These are phyloP conservation scores for Furcasterigmium furcatum DNA, from an alignment of 2,329 filamentous ascomycete species.

Conservation along the genomic window DNA sequence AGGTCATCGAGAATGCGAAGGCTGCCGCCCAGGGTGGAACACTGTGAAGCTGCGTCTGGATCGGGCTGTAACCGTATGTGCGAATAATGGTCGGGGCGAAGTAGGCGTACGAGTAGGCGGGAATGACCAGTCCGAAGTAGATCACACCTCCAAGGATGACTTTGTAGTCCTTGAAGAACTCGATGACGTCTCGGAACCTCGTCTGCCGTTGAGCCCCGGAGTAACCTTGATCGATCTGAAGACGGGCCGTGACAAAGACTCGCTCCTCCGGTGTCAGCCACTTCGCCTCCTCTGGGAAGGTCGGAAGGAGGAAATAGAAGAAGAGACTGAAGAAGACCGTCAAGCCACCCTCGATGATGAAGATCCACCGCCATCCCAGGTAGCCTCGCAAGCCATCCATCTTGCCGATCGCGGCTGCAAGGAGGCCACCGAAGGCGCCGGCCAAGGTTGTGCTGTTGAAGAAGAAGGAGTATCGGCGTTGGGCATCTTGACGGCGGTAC, in stretches of 20 bases:
- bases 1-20: slow-evolving; percentile 73
- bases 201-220: slow-evolving; percentile 61
- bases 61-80: slow-evolving; percentile 59
- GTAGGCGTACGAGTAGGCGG: too few species aligned
- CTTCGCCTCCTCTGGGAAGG: slow-evolving; percentile 71
- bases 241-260: slow-evolving; percentile 60
- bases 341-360: slow-evolving; percentile 70
- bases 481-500: slow-evolving; percentile 85
- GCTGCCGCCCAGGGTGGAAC: slow-evolving; percentile 63
- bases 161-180: slow-evolving; percentile 70
- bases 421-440: slow-evolving; percentile 19
- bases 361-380: slow-evolving; percentile 76
- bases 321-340: slow-evolving; percentile 59
- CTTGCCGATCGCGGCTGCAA: slow-evolving; percentile 49
- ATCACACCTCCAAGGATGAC: slow-evolving; percentile 73
- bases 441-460: slow-evolving; percentile 70
- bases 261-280: slow-evolving; percentile 73
- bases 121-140: slow-evolving; percentile 81
- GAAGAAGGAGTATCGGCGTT: slow-evolving; percentile 94
- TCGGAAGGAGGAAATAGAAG: slow-evolving; percentile 68
- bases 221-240: slow-evolving; percentile 66
- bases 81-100: slow-evolving; percentile 71
- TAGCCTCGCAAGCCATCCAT: slow-evolving; percentile 72
- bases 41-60: slow-evolving; percentile 54
- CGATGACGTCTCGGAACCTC: slow-evolving; percentile 53